A percentile compares a stretch with the other conserved stretches of the same genome.
Conservation (phyloP, 331 rosid species). For the Cydonia oblonga region DNA sequence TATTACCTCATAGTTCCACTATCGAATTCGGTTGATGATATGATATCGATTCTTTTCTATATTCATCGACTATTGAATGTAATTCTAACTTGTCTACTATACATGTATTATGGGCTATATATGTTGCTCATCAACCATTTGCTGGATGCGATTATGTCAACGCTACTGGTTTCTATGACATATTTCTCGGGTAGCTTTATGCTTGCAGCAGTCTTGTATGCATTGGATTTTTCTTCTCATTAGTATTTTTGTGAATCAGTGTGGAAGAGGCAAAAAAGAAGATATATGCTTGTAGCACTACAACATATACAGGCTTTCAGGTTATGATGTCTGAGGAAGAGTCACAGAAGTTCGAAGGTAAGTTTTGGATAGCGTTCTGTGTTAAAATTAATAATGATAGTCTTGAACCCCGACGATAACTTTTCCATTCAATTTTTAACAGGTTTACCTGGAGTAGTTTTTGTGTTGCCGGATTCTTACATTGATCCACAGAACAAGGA, state of each 20-base stretch:
- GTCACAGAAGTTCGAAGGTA: slow-evolving; percentile 73
- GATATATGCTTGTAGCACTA: slow-evolving; percentile 92
- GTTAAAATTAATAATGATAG: background rate
- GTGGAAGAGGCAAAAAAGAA: slow-evolving; percentile 78
- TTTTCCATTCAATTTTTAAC: slow-evolving; percentile 8
- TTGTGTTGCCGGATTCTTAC: slow-evolving; percentile 83
- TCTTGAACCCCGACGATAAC: background rate
- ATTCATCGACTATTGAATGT: background rate
- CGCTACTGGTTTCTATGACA: background rate
- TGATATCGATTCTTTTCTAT: background rate
- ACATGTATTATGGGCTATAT: background rate
- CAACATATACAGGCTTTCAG: slow-evolving; percentile 76
- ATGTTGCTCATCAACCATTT: background rate
- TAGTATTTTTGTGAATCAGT: slow-evolving; percentile 21
- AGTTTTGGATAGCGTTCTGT: background rate
- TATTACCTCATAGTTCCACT: background rate
- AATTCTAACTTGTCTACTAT: background rate
- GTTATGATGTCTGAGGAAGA: slow-evolving; percentile 72
- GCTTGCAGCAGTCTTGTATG: background rate
- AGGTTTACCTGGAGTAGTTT: slow-evolving; percentile 66
- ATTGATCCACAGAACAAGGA: slow-evolving; percentile 72
- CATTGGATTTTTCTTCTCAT: background rate
- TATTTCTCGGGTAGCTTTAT: background rate
- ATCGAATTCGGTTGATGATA: background rate
- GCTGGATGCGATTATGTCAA: background rate